phyloP scores from a whole-genome alignment of 1,139 yeast genomes.

The Yamadazyma triangularis region DNA sequence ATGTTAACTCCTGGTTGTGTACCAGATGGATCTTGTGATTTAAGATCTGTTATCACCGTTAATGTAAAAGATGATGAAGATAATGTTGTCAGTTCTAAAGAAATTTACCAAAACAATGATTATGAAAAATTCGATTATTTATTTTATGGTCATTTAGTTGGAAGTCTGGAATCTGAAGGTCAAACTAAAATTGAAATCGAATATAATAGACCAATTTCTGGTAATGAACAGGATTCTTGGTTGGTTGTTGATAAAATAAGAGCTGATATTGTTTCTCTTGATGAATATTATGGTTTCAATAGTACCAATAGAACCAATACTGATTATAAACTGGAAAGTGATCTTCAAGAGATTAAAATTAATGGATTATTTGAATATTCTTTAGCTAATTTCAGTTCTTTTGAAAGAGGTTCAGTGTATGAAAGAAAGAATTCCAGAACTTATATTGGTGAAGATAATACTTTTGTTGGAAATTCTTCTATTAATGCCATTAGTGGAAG shows the following conservation, averaged over 20 bases:
- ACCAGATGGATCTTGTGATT: conserved; percentile 60
- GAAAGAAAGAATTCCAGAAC: not conserved
- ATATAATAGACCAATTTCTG: conserved; percentile 28
- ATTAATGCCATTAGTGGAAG: conserved; percentile 59
- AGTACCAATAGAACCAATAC: conserved; percentile 25
- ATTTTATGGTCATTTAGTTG: conserved; percentile 64
- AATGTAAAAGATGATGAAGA: conserved; percentile 52
- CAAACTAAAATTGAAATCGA: conserved; percentile 50
- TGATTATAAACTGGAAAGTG: conserved; percentile 11
- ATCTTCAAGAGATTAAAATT: conserved; percentile 31
- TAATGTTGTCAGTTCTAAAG: conserved; percentile 32
- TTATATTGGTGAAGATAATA: conserved; percentile 16
- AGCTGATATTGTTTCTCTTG: conserved; percentile 51
- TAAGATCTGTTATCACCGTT: conserved; percentile 76
- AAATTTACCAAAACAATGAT: conserved; percentile 75
- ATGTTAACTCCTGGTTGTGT: conserved; percentile 86
- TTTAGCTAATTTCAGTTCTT: conserved; percentile 57
- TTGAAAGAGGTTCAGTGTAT: conserved; percentile 24
- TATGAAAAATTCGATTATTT: conserved; percentile 76
- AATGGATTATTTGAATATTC: conserved; percentile 85
- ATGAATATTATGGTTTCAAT: conserved; percentile 30
- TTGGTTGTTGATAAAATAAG: conserved; percentile 74
- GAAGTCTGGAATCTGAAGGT: conserved; percentile 33
- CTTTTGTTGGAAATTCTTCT: conserved; percentile 62
- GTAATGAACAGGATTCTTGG: conserved; percentile 26